Base-by-base conservation (phyloP, 2,329 filamentous ascomycete species). In the Cercospora citrullina region DNA sequence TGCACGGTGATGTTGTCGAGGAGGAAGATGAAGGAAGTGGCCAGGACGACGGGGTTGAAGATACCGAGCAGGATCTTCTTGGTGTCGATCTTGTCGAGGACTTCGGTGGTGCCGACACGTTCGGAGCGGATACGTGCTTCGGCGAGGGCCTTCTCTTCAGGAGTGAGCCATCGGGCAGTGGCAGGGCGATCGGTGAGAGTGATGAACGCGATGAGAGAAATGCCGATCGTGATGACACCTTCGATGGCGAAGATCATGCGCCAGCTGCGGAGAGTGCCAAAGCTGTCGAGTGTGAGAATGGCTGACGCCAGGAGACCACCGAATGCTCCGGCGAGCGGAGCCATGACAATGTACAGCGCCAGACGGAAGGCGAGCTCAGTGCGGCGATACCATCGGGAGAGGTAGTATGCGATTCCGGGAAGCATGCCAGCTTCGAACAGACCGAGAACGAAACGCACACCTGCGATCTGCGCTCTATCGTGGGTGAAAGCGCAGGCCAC, bases 191-290 rank as follows among this genome's bases (percentile, higher is more conserved):
- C 90, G 0, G 90, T 91, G 18, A 92, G 79, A 0, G 87, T 89
- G 72, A 89, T 71, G 75, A 91, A 90, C 1, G 85, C 79, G 39
- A 91, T 80, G 1, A 91, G n/a, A 0, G 85, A 83, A 0, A 91
- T 77, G 0, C 83, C 81, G 68, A 80, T 81, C 0, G 87, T 88
- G 71, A 90, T 86, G 72, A 91, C 87, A 21, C 90, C 90, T 75
- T 91, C 90, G n/a, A 91, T 87, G 4, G 84, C 85, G 64, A 91
- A 91, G 62, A 91, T 90, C 88, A 91, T 90, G 7, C 89, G 81
- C 90, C 90, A 92, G 5, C 78, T 79, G 26, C 79, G 80, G 0
- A 91, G 78, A 4, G 80, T 76, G 6, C 87, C 89, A 69, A 91
- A 87, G 67, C 81, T 77, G 63, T 85, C 79, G 1, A 92, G 82